Evolutionary conservation across 2,329 filamentous ascomycete species (phyloP).

Genomic region (Hypocrella siamensis): DNA sequence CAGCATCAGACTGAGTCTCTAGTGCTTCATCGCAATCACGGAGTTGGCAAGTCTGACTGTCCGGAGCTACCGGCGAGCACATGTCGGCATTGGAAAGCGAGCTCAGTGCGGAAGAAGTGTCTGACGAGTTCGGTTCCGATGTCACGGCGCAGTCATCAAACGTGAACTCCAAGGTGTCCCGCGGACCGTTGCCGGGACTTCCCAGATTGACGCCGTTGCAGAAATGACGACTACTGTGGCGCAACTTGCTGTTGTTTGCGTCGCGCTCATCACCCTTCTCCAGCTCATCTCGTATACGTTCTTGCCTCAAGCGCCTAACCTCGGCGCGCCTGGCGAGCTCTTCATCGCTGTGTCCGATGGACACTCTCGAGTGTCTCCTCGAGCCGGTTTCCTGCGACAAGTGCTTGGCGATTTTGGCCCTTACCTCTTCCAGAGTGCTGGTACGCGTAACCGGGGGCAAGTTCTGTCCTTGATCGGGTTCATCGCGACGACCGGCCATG

Average conservation of each 20-base stretch:
- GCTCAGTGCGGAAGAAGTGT: conserved; percentile 1
- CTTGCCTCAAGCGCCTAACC: conserved; percentile 36
- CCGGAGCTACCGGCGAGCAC: not conserved
- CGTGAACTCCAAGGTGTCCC: conserved; percentile 33
- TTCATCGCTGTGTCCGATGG: conserved; percentile 31
- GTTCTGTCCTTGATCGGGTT: conserved; percentile 18
- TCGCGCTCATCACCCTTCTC: conserved; percentile 27
- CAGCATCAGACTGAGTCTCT: conserved; percentile 1
- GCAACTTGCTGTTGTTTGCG: conserved; percentile 13
- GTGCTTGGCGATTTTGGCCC: conserved; percentile 26
- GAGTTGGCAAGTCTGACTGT: not conserved
- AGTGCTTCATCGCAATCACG: not conserved
- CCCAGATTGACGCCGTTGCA: conserved; percentile 13
- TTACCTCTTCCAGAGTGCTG: conserved; percentile 28
- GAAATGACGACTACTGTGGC: conserved; percentile 9
- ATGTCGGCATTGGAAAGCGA: not conserved
- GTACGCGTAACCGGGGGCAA: conserved; percentile 15
- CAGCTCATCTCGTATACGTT: conserved; percentile 42
- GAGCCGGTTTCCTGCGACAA: conserved; percentile 27
- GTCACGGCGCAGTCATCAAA: conserved; percentile 5
- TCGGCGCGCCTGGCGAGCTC: conserved; percentile 39
- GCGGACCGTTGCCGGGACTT: conserved; percentile 22
- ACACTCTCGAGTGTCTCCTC: conserved; percentile 23
- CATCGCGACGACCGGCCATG: conserved; percentile 21
- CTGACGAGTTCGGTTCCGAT: not conserved